A percentile compares a stretch with the other conserved stretches of the same genome.
Evolutionary conservation across 352 stramenopile species (phyloP).

Genomic region (Phytophthora litchii): DNA sequence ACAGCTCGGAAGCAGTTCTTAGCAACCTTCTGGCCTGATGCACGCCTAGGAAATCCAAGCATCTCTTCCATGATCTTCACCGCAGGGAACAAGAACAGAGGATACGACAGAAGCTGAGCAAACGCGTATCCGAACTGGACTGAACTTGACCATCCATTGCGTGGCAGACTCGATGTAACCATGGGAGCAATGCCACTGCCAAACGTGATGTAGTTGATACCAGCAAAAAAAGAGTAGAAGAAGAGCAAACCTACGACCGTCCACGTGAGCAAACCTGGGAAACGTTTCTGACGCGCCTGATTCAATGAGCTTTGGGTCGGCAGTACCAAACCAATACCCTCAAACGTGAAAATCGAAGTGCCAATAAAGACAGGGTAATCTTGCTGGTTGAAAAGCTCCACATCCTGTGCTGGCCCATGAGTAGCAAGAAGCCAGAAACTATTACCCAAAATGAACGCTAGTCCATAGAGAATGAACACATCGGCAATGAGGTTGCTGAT

Average conservation of each 20-base stretch:
- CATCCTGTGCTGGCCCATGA: conserved; percentile 48
- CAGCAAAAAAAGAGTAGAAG: conserved; percentile 86
- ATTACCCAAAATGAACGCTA: conserved; percentile 78
- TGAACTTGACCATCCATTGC: conserved; percentile 74
- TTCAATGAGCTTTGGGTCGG: conserved; percentile 76
- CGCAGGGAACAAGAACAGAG: conserved; percentile 78
- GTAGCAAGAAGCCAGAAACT: conserved; percentile 65
- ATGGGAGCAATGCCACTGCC: conserved; percentile 68
- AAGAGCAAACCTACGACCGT: conserved; percentile 76
- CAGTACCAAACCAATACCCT: conserved; percentile 81
- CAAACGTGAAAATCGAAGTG: conserved; percentile 83
- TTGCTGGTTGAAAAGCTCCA: conserved; percentile 71
- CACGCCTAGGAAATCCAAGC: conserved; percentile 69
- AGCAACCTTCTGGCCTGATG: conserved; percentile 67
- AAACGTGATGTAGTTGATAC: conserved; percentile 81
- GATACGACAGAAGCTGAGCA: conserved; percentile 80
- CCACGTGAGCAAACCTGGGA: conserved; percentile 55
- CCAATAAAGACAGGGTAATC: conserved; percentile 84
- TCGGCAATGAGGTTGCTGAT: conserved; percentile 86
- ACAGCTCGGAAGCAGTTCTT: conserved; percentile 80
- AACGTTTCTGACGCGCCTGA: conserved; percentile 64
- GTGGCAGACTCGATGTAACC: conserved; percentile 74
- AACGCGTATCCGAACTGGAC: conserved; percentile 83
- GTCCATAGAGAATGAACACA: conserved; percentile 84
- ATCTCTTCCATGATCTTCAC: conserved; percentile 89